These are phyloP conservation scores for Colletotrichum theobromicola DNA, from an alignment of 2,329 filamentous ascomycete species.

Conservation along the genomic window DNA sequence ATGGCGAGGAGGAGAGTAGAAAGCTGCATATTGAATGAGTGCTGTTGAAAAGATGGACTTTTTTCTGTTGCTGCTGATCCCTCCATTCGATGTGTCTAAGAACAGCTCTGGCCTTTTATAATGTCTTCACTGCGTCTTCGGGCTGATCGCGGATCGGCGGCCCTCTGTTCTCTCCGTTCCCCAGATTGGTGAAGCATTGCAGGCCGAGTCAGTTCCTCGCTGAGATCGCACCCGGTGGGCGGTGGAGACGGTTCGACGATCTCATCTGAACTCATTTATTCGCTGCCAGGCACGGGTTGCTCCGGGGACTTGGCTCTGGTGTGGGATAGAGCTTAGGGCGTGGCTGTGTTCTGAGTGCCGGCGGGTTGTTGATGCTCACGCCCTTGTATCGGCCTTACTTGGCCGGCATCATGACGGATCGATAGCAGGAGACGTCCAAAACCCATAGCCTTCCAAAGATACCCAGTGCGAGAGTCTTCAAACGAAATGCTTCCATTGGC, in stretches of 20 bases:
- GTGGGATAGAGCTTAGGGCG: not conserved
- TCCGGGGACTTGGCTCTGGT: not conserved
- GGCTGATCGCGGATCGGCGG: not conserved
- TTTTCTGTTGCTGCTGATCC: not conserved
- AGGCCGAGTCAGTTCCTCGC: not conserved
- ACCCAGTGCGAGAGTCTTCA: accelerated
- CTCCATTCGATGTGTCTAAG: not conserved
- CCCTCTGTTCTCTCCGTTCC: not conserved
- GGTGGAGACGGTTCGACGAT: not conserved
- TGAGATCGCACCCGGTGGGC: not conserved
- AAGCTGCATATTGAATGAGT: not conserved
- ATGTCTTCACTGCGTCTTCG: not conserved
- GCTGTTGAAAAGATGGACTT: not conserved
- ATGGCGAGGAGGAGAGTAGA: not conserved
- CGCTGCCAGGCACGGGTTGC: not conserved
- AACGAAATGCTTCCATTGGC: accelerated
- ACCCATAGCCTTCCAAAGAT: accelerated
- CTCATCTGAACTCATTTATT: not conserved
- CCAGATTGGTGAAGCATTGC: not conserved
- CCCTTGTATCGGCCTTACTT: no score
- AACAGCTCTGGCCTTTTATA: not conserved
- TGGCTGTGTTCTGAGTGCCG: not conserved
- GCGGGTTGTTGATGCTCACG: no score
- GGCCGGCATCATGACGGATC: no score
- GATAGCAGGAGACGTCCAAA: not conserved